Evolutionary conservation across 495 filamentous ascomycete genomes (phyloP).

Genomic region (Neurospora africana): DNA sequence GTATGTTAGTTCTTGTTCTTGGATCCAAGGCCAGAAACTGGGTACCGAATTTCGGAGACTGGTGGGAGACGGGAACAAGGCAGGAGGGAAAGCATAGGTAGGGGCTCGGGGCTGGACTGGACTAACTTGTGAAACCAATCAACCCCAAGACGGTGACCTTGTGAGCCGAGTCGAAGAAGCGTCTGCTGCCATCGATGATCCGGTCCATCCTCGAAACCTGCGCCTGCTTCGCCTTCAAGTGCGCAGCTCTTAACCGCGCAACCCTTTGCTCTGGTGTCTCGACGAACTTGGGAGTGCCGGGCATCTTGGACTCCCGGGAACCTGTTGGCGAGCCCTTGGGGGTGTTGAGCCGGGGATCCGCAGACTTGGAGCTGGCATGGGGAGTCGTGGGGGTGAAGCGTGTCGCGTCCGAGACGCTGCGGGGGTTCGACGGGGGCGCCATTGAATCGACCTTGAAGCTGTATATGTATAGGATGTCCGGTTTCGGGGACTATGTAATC

Average conservation of each 20-base stretch:
- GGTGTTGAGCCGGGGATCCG: constrained; percentile 48
- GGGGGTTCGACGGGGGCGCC: constrained; percentile 47
- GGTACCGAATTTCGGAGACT: not conserved
- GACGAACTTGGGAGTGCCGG: constrained; percentile 12
- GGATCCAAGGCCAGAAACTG: not conserved
- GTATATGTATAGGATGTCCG: not conserved
- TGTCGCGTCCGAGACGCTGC: constrained; percentile 86
- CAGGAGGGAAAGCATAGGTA: not conserved
- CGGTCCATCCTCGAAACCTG: constrained; percentile 57
- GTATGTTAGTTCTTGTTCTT: constrained; percentile 6
- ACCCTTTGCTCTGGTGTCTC: constrained; percentile 92
- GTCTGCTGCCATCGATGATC: constrained; percentile 54
- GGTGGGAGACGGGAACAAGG: not conserved
- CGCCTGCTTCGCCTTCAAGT: constrained; percentile 55
- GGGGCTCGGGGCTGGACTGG: not conserved
- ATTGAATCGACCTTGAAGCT: constrained; percentile 1
- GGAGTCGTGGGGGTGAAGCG: constrained; percentile 89
- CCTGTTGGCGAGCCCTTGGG: constrained; percentile 38
- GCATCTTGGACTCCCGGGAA: not conserved
- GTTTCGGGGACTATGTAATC: not conserved
- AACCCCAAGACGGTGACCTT: constrained; percentile 61
- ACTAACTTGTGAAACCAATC: constrained; percentile 69
- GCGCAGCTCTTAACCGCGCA: constrained; percentile 70
- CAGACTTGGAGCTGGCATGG: constrained; percentile 65
- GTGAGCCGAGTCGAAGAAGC: constrained; percentile 76